Conservation (phyloP, 805 yeast species). For the Wickerhamomyces queroliae region DNA sequence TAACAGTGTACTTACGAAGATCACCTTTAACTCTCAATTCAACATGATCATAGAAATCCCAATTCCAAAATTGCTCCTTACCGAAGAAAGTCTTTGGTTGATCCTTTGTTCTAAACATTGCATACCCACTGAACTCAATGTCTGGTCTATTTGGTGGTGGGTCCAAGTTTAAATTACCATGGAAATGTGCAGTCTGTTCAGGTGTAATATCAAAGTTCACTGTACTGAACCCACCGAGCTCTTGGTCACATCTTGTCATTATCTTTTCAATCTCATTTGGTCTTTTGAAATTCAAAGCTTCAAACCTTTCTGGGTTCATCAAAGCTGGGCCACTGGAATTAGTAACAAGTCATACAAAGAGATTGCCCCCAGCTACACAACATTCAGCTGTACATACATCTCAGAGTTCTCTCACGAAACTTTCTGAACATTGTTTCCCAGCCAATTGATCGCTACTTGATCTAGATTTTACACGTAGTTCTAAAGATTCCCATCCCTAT, state of each 20-base stretch:
- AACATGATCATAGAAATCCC: slow-evolving; percentile 56
- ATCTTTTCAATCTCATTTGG: slow-evolving; percentile 43
- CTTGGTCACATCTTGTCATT: slow-evolving; percentile 64
- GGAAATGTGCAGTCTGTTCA: slow-evolving; percentile 50
- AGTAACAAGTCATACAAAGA: too few species aligned
- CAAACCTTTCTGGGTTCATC: slow-evolving; percentile 8
- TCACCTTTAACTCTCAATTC: slow-evolving; percentile 71
- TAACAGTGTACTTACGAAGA: slow-evolving; percentile 67
- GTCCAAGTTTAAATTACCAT: slow-evolving; percentile 64
- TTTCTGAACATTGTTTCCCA: too few species aligned
- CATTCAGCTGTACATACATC: too few species aligned
- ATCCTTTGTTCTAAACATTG: slow-evolving; percentile 80
- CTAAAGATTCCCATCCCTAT: too few species aligned
- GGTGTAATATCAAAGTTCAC: slow-evolving; percentile 41
- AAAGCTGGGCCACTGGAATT: too few species aligned
- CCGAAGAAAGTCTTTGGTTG: slow-evolving; percentile 40
- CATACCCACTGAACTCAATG: slow-evolving; percentile 60
- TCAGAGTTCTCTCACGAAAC: too few species aligned
- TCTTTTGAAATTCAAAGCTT: slow-evolving; percentile 42
- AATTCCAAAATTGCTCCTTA: slow-evolving; percentile 57
- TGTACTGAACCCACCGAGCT: slow-evolving; percentile 74
- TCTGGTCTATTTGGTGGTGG: slow-evolving; percentile 63
- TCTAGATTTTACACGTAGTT: too few species aligned
- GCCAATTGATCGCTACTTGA: too few species aligned
- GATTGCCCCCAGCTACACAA: too few species aligned